Conservation (phyloP, 495 filamentous ascomycete genomes). For the Hypoxylon rickii region DNA sequence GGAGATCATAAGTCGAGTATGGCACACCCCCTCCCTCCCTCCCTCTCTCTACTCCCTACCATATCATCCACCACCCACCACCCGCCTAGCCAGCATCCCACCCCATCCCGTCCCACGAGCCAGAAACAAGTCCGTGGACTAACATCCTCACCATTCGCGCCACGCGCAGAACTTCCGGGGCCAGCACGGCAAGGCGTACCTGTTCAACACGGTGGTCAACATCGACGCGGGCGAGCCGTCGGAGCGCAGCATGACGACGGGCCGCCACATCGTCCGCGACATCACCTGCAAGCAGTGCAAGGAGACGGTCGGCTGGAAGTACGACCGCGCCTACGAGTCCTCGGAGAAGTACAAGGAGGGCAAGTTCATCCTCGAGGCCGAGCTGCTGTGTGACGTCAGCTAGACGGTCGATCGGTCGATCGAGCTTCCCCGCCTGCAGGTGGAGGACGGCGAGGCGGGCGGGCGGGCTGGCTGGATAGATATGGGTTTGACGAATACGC, state of each 20-base stretch:
- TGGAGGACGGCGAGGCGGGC: no score
- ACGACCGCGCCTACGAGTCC: constrained; percentile 92
- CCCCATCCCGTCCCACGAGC: no score
- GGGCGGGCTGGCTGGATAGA: no score
- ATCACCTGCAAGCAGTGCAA: constrained; percentile 88
- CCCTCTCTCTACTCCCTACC: constrained; percentile 3
- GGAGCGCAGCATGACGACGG: constrained; percentile 99
- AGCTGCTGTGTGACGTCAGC: constrained; percentile 79
- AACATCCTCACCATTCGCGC: not conserved
- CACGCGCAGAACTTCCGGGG: constrained; percentile 87
- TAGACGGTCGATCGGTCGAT: constrained; percentile 33
- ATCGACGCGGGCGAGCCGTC: constrained; percentile 75
- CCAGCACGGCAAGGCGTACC: constrained; percentile 96
- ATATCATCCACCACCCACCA: not conserved
- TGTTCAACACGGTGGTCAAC: constrained; percentile 95
- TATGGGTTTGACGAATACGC: no score
- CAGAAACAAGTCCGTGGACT: no score
- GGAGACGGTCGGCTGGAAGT: constrained; percentile 96
- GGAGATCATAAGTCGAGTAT: constrained; percentile 91
- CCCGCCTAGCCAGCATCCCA: no score
- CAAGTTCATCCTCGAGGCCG: constrained; percentile 95
- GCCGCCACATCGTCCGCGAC: constrained; percentile 89
- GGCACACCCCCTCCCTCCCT: constrained; percentile 33
- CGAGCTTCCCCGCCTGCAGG: no score
- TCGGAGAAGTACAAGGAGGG: constrained; percentile 98